Base-by-base conservation (phyloP, 139 green algal species). In the Nannochloris sp. region DNA sequence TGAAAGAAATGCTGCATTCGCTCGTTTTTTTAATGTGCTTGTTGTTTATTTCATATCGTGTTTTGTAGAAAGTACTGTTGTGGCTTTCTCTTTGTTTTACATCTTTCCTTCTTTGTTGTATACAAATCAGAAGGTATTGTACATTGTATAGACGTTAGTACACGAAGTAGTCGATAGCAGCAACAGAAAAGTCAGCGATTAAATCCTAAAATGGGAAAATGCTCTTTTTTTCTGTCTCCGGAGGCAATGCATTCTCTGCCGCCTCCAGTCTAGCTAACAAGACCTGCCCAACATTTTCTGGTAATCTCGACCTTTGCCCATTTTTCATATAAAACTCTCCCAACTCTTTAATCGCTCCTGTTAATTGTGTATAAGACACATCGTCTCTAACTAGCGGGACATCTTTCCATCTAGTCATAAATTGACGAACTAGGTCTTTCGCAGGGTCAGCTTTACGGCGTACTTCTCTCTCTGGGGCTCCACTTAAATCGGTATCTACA, bases 381-480 rank as follows among this genome's bases (percentile, higher is more conserved):
- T 71, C 33, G 19, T 42, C 42, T 34, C 15, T 34, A 32, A 78
- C 29, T n/a, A 35, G 12, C 31, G 45, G 42, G 29, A 48, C 65
- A 51, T 33, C 58, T 19, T 48, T 48, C 70, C 70, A 78, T 31
- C 46, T 39, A 9, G 27, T 37, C 4, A 76, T 60, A 33, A 76
- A 70, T 32, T 65, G 38, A 36, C 66, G 58, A 19, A 78, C 67
- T 33, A 78, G 56, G 42, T 35, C 44, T 35, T 78, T 70, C 31
- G 67, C 67, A n/a, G 66, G 71, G 27, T 77, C 71, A 15, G 71
- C 71, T 10, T 75, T 75, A 14, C 58, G 34, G 5, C 68, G 53
- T 30, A 81, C 71, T 65, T 81, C 64, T 15, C 75, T 71, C 37
- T 81, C 74, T 29, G 70, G 39, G 34, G 57, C 72, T 6, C 76